phyloP scores from a whole-genome alignment of 306 rosid genomes.

The Psophocarpus tetragonolobus region DNA sequence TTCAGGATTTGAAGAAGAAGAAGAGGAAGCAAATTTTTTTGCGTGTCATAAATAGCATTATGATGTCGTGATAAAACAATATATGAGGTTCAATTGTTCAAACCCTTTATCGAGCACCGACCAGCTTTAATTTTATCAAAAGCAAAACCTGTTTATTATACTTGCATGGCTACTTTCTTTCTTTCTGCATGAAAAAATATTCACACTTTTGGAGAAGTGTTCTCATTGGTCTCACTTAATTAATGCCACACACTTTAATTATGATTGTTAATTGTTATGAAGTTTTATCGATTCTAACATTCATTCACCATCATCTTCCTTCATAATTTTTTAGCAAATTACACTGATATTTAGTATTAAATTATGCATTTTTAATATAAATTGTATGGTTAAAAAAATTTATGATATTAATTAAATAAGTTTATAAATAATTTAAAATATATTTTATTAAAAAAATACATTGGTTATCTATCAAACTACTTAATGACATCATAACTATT shows the following conservation, averaged over 20 bases:
- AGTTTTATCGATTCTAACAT: background rate
- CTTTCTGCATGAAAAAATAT: conserved; percentile 31
- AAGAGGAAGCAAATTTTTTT: background rate
- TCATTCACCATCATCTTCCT: background rate
- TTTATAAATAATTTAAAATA: too few species aligned
- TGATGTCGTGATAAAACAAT: conserved; percentile 10
- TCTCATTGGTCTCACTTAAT: conserved; percentile 8
- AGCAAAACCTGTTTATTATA: conserved; percentile 5
- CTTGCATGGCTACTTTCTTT: conserved; percentile 33
- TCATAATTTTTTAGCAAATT: too few species aligned
- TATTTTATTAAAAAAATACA: too few species aligned
- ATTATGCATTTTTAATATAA: too few species aligned
- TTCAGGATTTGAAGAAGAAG: background rate
- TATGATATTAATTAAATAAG: too few species aligned
- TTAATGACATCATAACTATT: too few species aligned
- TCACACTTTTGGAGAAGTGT: conserved; percentile 11
- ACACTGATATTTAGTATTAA: too few species aligned
- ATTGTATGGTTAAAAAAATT: too few species aligned
- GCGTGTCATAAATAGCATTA: conserved; percentile 20
- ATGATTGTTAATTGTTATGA: background rate
- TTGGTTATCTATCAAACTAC: too few species aligned
- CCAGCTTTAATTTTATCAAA: conserved; percentile 14
- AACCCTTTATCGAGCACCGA: conserved; percentile 10
- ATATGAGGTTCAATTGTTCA: background rate
- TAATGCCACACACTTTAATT: background rate